Percentiles rank a stretch among this genome's conserved stretches.
Evolutionary conservation across 176 grass and related monocot genomes (phyloP).

Genomic region (Rhipidocladum racemiflorum): DNA sequence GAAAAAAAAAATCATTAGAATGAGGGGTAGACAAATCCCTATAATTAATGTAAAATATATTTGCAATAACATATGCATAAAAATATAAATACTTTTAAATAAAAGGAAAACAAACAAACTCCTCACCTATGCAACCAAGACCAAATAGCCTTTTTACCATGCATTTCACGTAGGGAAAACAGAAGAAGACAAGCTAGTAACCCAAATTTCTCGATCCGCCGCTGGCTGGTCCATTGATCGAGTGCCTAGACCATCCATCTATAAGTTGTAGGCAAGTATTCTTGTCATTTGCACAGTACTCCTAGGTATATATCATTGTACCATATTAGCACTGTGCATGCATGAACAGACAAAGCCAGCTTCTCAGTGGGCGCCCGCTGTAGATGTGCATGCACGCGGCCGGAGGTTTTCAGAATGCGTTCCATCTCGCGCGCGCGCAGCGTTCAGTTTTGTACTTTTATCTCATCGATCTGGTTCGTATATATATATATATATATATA

Average conservation of each 20-base stretch:
- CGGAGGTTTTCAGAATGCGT: neutral
- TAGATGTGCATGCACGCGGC: no score
- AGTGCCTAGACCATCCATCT: neutral
- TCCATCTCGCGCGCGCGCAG: neutral
- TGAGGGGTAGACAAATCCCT: no score
- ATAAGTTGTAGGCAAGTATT: neutral
- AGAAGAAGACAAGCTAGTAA: no score
- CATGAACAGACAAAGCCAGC: neutral
- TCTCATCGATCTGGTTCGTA: neutral
- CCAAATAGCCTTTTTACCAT: no score
- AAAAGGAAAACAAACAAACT: no score
- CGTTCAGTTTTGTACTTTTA: neutral
- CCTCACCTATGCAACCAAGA: no score
- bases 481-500: no score
- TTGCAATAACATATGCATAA: no score
- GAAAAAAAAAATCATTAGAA: no score
- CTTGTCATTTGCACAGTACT: neutral
- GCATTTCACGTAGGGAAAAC: no score
- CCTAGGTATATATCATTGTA: neutral
- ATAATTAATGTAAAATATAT: no score
- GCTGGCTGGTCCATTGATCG: neutral
- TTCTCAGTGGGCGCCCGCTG: neutral
- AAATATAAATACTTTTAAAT: no score
- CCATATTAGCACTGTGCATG: neutral
- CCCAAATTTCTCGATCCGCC: neutral